Evolutionary conservation across 2,329 filamentous ascomycete species (phyloP).

Genomic region (Aspergillus eucalypticola): DNA sequence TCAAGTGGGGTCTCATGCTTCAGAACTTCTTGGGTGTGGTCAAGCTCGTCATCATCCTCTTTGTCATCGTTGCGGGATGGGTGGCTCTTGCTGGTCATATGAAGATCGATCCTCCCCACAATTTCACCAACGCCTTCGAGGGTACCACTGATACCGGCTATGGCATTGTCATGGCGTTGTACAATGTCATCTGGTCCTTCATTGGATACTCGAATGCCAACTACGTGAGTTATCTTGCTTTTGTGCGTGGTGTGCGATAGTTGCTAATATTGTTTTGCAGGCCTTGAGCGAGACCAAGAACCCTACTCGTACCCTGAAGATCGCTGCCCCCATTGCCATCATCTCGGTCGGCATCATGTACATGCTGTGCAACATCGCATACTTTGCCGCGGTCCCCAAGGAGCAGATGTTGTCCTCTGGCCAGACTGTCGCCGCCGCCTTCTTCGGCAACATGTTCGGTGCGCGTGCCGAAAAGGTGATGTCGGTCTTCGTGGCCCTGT

Average conservation of each 20-base stretch:
- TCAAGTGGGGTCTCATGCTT: constrained; percentile 50
- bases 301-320: constrained; percentile 59
- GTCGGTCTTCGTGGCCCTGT: constrained; percentile 62
- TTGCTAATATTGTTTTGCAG: constrained; percentile 27
- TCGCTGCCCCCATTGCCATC: constrained; percentile 58
- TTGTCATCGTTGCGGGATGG: constrained; percentile 48
- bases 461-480: constrained; percentile 56
- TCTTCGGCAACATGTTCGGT: constrained; percentile 64
- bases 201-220: constrained; percentile 64
- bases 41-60: constrained; percentile 53
- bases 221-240: constrained; percentile 47
- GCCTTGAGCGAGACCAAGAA: constrained; percentile 58
- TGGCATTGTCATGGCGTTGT: constrained; percentile 60
- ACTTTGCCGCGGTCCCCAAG: constrained; percentile 60
- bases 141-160: constrained; percentile 40
- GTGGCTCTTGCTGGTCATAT: constrained; percentile 43
- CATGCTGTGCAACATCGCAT: constrained; percentile 60
- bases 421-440: constrained; percentile 57
- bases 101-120: constrained; percentile 38
- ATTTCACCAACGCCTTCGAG: constrained; percentile 42
- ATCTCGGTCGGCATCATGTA: constrained; percentile 57
- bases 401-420: constrained; percentile 57
- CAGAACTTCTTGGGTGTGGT: constrained; percentile 53
- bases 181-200: constrained; percentile 64
- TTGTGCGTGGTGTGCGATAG: background rate